Percentiles rank a stretch among this genome's conserved stretches.
These are phyloP conservation scores for Crepidotus sp. DNA, from an alignment of 1,284 basidiomycete genomes.

Conservation along the genomic window DNA sequence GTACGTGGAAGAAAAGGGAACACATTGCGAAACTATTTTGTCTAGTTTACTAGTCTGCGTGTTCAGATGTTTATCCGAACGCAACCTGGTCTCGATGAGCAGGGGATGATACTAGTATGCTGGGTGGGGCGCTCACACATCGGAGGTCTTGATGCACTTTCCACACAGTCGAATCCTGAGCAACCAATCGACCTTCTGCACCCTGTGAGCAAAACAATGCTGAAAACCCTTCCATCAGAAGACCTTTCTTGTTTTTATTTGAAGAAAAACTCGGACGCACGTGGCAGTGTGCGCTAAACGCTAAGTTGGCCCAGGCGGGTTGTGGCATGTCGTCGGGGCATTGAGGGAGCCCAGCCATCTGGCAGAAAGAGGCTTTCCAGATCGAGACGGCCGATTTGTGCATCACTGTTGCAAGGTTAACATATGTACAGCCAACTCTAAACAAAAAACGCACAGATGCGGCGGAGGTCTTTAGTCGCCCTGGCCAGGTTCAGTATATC, in stretches of 20 bases:
- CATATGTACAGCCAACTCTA: no score
- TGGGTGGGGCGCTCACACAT: slow-evolving; percentile 18
- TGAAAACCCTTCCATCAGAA: slow-evolving; percentile 5
- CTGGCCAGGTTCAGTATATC: slow-evolving; percentile 9
- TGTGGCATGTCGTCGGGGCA: slow-evolving; percentile 19
- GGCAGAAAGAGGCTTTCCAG: slow-evolving; percentile 14
- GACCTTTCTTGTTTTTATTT: no score
- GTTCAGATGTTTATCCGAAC: slow-evolving; percentile 6
- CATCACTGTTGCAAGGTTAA: slow-evolving; percentile 3
- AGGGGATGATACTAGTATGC: slow-evolving; percentile 4
- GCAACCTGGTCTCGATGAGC: slow-evolving; percentile 6
- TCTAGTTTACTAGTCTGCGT: slow-evolving; percentile 1
- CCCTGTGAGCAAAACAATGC: slow-evolving; percentile 22
- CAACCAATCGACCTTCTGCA: slow-evolving; percentile 23
- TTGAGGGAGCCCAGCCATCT: slow-evolving; percentile 14
- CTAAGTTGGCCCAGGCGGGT: slow-evolving; percentile 18
- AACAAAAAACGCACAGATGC: slow-evolving; percentile 9
- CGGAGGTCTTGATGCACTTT: slow-evolving; percentile 21
- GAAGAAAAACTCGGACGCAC: no score
- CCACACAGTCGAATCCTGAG: slow-evolving; percentile 24
- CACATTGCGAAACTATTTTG: slow-evolving; percentile 7
- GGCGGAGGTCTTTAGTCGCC: slow-evolving; percentile 8
- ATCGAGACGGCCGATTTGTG: slow-evolving; percentile 13
- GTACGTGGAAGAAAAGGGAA: slow-evolving; percentile 9
- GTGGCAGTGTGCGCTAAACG: slow-evolving; percentile 19